phyloP scores from a whole-genome alignment of 2,329 filamentous ascomycete genomes.

The Aspergillus costaricaensis region DNA sequence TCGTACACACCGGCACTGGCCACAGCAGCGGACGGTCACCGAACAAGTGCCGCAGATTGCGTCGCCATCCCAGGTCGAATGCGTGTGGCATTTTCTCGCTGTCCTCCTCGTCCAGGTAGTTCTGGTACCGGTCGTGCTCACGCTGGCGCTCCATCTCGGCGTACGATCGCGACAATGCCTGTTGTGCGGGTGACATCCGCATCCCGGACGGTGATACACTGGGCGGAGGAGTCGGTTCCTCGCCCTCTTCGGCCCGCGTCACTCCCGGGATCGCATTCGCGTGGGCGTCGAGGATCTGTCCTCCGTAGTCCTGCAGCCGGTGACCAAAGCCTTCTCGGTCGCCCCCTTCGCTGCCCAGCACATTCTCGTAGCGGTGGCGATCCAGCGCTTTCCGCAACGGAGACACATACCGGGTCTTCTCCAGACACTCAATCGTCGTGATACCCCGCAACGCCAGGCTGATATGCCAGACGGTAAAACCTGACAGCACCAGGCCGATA shows the following conservation, averaged over 20 bases:
- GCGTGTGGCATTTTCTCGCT: conserved; percentile 85
- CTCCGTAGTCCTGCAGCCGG: conserved; percentile 62
- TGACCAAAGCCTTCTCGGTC: conserved; percentile 36
- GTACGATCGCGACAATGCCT: conserved; percentile 49
- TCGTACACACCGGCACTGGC: conserved; percentile 79
- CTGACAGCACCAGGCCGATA: conserved; percentile 82
- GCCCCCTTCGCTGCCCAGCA: conserved; percentile 28
- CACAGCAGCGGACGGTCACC: conserved; percentile 73
- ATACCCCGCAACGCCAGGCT: conserved; percentile 75
- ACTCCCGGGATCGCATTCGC: conserved; percentile 78
- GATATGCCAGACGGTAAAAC: conserved; percentile 91
- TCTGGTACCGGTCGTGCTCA: conserved; percentile 68
- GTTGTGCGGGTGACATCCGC: conserved; percentile 48
- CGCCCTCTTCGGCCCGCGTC: conserved; percentile 79
- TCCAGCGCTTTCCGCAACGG: conserved; percentile 73
- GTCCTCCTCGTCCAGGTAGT: conserved; percentile 88
- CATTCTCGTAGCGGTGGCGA: conserved; percentile 60
- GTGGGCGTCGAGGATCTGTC: conserved; percentile 78
- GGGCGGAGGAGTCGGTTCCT: conserved; percentile 57
- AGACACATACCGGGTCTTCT: conserved; percentile 91
- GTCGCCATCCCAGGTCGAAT: conserved; percentile 83
- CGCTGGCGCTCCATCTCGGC: conserved; percentile 63
- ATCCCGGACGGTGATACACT: conserved; percentile 11
- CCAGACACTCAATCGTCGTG: conserved; percentile 94
- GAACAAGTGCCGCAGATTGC: conserved; percentile 80